A percentile compares a stretch with the other conserved stretches of the same genome.
phyloP scores from a whole-genome alignment of 192 early-diverging fungal species.

The Gonapodya prolifera region DNA sequence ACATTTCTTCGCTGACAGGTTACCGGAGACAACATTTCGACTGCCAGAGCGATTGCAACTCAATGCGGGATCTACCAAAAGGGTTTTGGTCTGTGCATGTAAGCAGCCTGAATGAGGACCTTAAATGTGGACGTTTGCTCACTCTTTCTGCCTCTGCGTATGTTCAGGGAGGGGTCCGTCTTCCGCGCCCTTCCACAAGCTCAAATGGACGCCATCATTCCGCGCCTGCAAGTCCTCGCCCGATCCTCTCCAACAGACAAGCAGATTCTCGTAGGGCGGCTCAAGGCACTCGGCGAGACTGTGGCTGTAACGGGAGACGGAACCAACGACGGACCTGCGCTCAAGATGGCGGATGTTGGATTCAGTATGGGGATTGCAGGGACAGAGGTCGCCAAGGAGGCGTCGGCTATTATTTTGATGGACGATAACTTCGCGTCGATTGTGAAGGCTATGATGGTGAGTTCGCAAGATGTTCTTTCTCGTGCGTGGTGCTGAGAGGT shows the following conservation, averaged over 20 bases:
- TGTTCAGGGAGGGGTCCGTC: constrained; percentile 89
- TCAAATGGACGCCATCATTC: constrained; percentile 87
- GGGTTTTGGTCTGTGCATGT: too few species aligned
- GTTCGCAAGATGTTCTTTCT: too few species aligned
- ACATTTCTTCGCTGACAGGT: too few species aligned
- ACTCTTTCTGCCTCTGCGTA: too few species aligned
- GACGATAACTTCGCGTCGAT: constrained; percentile 98
- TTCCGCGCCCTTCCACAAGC: constrained; percentile 72
- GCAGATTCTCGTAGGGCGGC: constrained; percentile 77
- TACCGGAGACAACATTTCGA: constrained; percentile 90
- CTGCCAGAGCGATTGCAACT: constrained; percentile 86
- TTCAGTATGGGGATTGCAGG: constrained; percentile 99
- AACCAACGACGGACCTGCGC: constrained; percentile 96
- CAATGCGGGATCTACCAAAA: constrained; percentile 78
- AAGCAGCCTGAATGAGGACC: too few species aligned
- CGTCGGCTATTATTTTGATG: neutral
- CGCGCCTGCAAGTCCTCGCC: constrained; percentile 87
- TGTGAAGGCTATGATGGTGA: constrained; percentile 76
- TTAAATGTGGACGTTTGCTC: too few species aligned
- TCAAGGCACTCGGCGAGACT: constrained; percentile 83
- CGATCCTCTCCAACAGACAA: constrained; percentile 94
- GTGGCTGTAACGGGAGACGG: constrained; percentile 98
- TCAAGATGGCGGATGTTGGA: constrained; percentile 90
- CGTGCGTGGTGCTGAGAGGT: too few species aligned
- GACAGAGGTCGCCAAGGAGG: constrained; percentile 99